Conservation (phyloP, 345 rosid species). For the Salix suchowensis region DNA sequence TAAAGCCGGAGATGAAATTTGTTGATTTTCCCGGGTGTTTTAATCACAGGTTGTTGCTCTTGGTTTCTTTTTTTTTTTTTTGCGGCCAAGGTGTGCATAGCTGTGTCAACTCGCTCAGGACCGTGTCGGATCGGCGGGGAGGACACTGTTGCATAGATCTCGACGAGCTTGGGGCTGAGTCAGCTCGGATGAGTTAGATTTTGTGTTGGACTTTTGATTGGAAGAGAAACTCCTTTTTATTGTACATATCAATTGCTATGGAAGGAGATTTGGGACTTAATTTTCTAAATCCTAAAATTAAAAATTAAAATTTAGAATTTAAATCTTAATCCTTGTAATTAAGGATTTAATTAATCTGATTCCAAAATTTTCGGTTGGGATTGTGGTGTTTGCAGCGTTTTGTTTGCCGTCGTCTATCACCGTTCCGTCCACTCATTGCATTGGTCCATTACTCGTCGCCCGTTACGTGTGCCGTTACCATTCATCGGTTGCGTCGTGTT, state of each 20-base stretch:
- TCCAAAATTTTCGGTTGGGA: not conserved
- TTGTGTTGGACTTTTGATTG: constrained; percentile 30
- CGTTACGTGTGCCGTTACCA: constrained; percentile 16
- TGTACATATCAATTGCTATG: constrained; percentile 53
- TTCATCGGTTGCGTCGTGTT: constrained; percentile 6
- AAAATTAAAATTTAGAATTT: not conserved
- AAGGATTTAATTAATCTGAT: not conserved
- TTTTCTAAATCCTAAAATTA: not conserved
- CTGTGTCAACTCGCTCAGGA: not conserved
- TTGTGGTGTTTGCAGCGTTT: constrained; percentile 21
- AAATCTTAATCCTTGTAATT: not conserved
- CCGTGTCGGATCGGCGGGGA: not conserved
- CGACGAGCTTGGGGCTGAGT: constrained; percentile 14
- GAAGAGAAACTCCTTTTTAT: constrained; percentile 21
- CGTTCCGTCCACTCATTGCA: constrained; percentile 11
- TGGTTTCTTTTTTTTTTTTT: not conserved
- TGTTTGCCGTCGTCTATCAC: constrained; percentile 12
- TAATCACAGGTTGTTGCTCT: constrained; percentile 6
- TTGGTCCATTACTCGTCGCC: constrained; percentile 1
- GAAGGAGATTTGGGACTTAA: constrained; percentile 37
- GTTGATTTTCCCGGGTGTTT: constrained; percentile 7
- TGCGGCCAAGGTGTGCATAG: constrained; percentile 11
- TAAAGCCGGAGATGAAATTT: constrained; percentile 30
- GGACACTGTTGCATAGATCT: not conserved
- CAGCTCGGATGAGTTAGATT: constrained; percentile 20